Conservation (phyloP, 2,329 filamentous ascomycete species). For the Helminthosporium solani region DNA sequence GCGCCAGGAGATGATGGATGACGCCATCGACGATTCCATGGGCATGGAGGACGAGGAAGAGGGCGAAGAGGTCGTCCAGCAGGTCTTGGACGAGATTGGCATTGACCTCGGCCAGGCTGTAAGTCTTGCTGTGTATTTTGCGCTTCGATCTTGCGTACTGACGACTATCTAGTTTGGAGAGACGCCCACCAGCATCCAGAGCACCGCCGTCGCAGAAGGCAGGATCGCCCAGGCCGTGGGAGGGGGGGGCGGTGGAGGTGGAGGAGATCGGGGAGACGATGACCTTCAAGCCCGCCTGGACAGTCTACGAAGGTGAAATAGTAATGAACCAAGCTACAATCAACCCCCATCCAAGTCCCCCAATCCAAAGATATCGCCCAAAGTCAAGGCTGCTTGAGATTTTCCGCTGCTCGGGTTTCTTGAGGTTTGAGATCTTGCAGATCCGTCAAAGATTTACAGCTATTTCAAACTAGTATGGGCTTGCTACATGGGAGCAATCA, state of each 20-base stretch:
- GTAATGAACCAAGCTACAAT: too few relatives aligned
- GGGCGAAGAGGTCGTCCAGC: conserved; percentile 93
- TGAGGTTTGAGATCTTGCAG: conserved; percentile 1
- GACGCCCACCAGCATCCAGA: conserved; percentile 81
- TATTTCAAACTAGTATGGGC: background rate
- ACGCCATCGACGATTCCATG: conserved; percentile 95
- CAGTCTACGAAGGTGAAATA: conserved; percentile 67
- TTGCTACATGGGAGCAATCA: background rate
- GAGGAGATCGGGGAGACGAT: conserved; percentile 64
- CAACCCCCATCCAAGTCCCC: too few relatives aligned
- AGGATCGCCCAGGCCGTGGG: conserved; percentile 86
- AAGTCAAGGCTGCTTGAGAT: too few relatives aligned
- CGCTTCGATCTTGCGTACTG: conserved; percentile 5
- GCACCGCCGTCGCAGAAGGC: conserved; percentile 68
- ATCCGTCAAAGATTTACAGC: background rate
- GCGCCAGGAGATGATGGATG: conserved; percentile 99
- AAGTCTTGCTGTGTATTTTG: conserved; percentile 42
- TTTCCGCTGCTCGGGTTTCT: background rate
- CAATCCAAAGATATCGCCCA: too few relatives aligned
- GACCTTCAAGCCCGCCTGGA: conserved; percentile 92
- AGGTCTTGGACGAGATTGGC: conserved; percentile 95
- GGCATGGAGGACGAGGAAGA: conserved; percentile 90
- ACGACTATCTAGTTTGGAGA: conserved; percentile 71
- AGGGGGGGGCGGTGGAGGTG: conserved; percentile 66
- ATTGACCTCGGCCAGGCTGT: conserved; percentile 89